Conservation (phyloP, 2,329 filamentous ascomycete species). For the Huntiella decipiens region DNA sequence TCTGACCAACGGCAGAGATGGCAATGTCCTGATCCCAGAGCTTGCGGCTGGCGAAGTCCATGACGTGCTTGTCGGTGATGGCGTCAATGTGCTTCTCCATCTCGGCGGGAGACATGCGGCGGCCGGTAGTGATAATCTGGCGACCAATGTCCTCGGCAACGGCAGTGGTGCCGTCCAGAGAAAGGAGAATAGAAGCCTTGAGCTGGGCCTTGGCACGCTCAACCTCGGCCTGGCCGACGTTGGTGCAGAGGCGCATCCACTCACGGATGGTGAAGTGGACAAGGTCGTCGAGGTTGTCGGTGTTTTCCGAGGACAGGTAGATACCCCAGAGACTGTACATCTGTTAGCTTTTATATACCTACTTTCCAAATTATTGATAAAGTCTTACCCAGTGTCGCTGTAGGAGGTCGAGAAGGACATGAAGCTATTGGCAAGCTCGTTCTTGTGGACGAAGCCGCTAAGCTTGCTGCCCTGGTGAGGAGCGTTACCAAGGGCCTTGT, state of each 20-base stretch:
- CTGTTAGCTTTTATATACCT: background rate
- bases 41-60: slow-evolving; percentile 87
- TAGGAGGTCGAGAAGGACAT: slow-evolving; percentile 99
- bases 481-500: slow-evolving; percentile 95
- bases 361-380: background rate
- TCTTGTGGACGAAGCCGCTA: slow-evolving; percentile 80
- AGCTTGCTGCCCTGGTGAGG: slow-evolving; percentile 97
- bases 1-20: slow-evolving; percentile 77
- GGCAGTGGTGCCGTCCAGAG: slow-evolving; percentile 90
- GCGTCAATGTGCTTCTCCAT: slow-evolving; percentile 79
- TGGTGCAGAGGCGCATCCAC: slow-evolving; percentile 86
- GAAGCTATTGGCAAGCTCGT: slow-evolving; percentile 97
- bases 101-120: slow-evolving; percentile 77
- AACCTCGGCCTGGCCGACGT: slow-evolving; percentile 74
- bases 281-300: slow-evolving; percentile 76
- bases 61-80: slow-evolving; percentile 90
- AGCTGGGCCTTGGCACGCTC: slow-evolving; percentile 98
- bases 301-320: slow-evolving; percentile 87
- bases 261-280: slow-evolving; percentile 97
- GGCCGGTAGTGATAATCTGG: slow-evolving; percentile 93
- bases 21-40: slow-evolving; percentile 96
- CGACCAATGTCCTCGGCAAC: slow-evolving; percentile 96
- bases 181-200: slow-evolving; percentile 93
- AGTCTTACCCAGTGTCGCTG: slow-evolving; percentile 88
- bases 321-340: slow-evolving; percentile 83